phyloP scores from a whole-genome alignment of 2,329 filamentous ascomycete species.

The Endocalyx cinctus region DNA sequence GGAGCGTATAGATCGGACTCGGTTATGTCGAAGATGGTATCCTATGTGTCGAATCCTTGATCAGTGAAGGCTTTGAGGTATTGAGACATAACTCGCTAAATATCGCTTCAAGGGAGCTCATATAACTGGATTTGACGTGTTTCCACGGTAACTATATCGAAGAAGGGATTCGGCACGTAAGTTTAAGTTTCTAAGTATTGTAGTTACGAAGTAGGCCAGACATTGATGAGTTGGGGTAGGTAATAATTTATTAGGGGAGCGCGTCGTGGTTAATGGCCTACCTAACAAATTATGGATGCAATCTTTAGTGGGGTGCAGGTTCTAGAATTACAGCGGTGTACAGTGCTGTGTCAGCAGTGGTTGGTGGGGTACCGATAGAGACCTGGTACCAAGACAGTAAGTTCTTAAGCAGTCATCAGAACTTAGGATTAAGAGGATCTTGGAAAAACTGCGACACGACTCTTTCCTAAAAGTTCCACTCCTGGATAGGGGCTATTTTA shows the following conservation, averaged over 20 bases:
- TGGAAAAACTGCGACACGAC: too few species aligned
- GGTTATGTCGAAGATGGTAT: slow-evolving; percentile 77
- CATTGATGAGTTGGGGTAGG: too few species aligned
- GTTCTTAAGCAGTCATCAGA: too few species aligned
- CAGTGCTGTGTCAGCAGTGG: neutral
- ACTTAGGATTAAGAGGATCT: too few species aligned
- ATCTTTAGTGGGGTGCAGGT: slow-evolving; percentile 13
- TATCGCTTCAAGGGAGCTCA: slow-evolving; percentile 60
- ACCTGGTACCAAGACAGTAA: too few species aligned
- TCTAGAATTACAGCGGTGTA: too few species aligned
- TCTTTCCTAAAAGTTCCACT: too few species aligned
- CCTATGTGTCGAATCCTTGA: slow-evolving; percentile 82
- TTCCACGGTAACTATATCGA: slow-evolving; percentile 16
- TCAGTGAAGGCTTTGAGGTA: slow-evolving; percentile 69
- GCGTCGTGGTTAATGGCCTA: slow-evolving; percentile 15
- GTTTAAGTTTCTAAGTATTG: too few species aligned
- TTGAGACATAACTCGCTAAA: slow-evolving; percentile 73
- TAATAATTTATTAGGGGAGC: slow-evolving; percentile 10
- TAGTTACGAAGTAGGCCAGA: slow-evolving; percentile 1
- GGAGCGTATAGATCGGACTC: slow-evolving; percentile 72
- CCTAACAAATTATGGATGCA: too few species aligned
- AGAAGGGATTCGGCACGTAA: too few species aligned
- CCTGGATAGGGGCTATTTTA: too few species aligned
- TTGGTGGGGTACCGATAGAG: neutral
- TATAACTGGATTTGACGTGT: slow-evolving; percentile 32